A percentile compares a stretch with the other conserved stretches of the same genome.
Evolutionary conservation across 2,329 filamentous ascomycete species (phyloP).

Genomic region (Hypoxylon sp.): DNA sequence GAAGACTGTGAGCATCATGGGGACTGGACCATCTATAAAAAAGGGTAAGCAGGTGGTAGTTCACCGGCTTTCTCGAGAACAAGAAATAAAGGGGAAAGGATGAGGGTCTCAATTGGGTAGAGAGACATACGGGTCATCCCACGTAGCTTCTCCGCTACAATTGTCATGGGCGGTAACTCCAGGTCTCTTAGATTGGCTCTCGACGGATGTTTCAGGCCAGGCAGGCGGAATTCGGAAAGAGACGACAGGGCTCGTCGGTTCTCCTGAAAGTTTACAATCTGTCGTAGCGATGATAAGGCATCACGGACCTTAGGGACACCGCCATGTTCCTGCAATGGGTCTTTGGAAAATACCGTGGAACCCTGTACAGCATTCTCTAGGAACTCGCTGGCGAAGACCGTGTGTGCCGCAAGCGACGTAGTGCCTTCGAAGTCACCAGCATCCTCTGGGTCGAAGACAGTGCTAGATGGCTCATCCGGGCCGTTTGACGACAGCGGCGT

Average conservation of each 20-base stretch:
- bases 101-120: not conserved
- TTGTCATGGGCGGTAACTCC: slow-evolving; percentile 61
- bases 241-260: slow-evolving; percentile 20
- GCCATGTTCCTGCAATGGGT: slow-evolving; percentile 51
- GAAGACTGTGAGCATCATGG: slow-evolving; percentile 59
- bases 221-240: slow-evolving; percentile 23
- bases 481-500: slow-evolving; percentile 42
- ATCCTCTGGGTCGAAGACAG: slow-evolving; percentile 63
- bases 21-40: slow-evolving; percentile 51
- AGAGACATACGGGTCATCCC: slow-evolving; percentile 54
- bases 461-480: slow-evolving; percentile 52
- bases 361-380: slow-evolving; percentile 50
- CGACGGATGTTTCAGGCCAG: slow-evolving; percentile 55
- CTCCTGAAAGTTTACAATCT: slow-evolving; percentile 61
- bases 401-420: slow-evolving; percentile 56
- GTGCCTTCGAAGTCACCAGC: slow-evolving; percentile 56
- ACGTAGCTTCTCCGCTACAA: slow-evolving; percentile 59
- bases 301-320: slow-evolving; percentile 60
- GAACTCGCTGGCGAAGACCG: slow-evolving; percentile 56
- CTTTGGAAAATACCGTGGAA: too few relatives aligned
- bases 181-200: slow-evolving; percentile 58
- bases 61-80: not conserved
- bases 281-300: slow-evolving; percentile 59
- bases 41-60: not conserved
- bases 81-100: not conserved